Percentiles rank a stretch among this genome's conserved stretches.
These are phyloP conservation scores for Metschnikowia dekortorum DNA, from an alignment of 805 yeast species.

Conservation along the genomic window DNA sequence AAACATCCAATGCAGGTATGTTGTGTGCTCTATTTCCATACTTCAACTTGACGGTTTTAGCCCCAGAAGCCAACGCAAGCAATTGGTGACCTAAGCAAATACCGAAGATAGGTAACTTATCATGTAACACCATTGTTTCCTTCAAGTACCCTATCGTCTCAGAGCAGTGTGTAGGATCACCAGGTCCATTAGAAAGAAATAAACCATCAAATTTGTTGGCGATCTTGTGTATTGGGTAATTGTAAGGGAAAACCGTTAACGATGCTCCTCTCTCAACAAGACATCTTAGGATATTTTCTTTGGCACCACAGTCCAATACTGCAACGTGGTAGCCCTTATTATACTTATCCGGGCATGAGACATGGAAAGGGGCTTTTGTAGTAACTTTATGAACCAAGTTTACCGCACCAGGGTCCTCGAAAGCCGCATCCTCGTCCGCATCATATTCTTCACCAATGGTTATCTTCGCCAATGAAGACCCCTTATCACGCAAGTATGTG, in stretches of 20 bases:
- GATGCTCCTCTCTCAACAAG: slow-evolving; percentile 94
- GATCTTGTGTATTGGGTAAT: slow-evolving; percentile 86
- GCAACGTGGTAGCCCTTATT: slow-evolving; percentile 72
- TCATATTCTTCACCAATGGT: slow-evolving; percentile 88
- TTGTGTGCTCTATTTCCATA: slow-evolving; percentile 99
- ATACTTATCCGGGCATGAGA: slow-evolving; percentile 56
- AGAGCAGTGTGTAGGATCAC: slow-evolving; percentile 89
- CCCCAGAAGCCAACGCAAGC: slow-evolving; percentile 92
- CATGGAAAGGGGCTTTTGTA: slow-evolving; percentile 91
- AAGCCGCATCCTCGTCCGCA: slow-evolving; percentile 88
- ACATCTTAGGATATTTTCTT: slow-evolving; percentile 93
- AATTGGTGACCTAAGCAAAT: slow-evolving; percentile 98
- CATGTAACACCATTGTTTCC: slow-evolving; percentile 50
- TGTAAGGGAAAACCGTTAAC: slow-evolving; percentile 93
- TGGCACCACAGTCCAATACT: slow-evolving; percentile 96
- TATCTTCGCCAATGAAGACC: slow-evolving; percentile 88
- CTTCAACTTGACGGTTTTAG: slow-evolving; percentile 85
- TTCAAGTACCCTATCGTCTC: slow-evolving; percentile 66
- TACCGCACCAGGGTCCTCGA: slow-evolving; percentile 82
- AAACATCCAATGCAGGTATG: slow-evolving; percentile 88
- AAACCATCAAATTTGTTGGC: slow-evolving; percentile 93
- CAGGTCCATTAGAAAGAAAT: slow-evolving; percentile 97
- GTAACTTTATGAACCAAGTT: slow-evolving; percentile 91
- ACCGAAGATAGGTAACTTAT: slow-evolving; percentile 90
- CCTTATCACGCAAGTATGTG: slow-evolving; percentile 89